Conservation (phyloP, 768 basidiomycete genomes). For the Boletus pseudopeckii region DNA sequence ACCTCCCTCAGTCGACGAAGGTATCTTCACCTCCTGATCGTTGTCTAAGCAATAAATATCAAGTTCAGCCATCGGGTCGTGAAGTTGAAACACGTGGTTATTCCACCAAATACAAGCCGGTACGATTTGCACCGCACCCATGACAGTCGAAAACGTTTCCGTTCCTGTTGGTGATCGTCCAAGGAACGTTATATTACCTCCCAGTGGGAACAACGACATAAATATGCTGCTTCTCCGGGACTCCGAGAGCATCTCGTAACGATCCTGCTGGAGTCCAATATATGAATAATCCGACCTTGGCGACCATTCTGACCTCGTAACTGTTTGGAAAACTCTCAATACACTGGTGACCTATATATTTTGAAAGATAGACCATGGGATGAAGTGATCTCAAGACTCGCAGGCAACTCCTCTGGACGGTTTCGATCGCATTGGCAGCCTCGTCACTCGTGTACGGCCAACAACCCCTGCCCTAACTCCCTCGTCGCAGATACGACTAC, state of each 20-base stretch:
- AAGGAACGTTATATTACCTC: background rate
- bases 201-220: background rate
- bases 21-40: background rate
- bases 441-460: background rate
- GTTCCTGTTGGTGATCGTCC: background rate
- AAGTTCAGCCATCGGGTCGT: background rate
- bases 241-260: background rate
- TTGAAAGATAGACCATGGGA: background rate
- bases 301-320: background rate
- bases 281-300: background rate
- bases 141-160: background rate
- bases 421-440: background rate
- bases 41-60: background rate
- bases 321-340: background rate
- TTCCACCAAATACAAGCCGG: background rate
- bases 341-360: background rate
- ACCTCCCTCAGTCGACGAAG: background rate
- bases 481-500: constrained; percentile 3
- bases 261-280: background rate
- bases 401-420: background rate
- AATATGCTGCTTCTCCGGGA: background rate
- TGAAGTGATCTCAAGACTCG: background rate
- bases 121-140: background rate
- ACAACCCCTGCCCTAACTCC: background rate
- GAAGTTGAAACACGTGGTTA: background rate